These are phyloP conservation scores for Corylus heterophylla DNA, from an alignment of 306 rosid species.

Conservation along the genomic window DNA sequence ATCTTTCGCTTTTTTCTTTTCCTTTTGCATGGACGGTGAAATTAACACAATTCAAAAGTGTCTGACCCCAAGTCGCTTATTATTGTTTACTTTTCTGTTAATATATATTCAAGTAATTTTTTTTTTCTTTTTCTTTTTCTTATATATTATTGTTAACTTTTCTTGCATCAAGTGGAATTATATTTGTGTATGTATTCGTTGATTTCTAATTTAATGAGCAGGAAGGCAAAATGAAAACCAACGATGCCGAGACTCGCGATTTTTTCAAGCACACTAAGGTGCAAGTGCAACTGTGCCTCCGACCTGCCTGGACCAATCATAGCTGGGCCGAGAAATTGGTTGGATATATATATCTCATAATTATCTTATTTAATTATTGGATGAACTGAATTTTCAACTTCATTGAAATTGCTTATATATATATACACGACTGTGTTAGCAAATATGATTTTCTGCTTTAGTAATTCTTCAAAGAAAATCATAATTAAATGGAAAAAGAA, in stretches of 20 bases:
- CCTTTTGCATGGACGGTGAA: neutral
- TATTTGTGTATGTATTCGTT: too few species aligned
- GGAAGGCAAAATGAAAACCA: conserved; percentile 74
- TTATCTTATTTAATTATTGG: too few species aligned
- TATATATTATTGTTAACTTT: neutral
- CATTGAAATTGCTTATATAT: too few species aligned
- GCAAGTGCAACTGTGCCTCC: conserved; percentile 71
- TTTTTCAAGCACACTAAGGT: conserved; percentile 88
- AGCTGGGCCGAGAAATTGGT: conserved; percentile 70
- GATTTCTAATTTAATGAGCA: neutral
- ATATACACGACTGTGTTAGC: too few species aligned
- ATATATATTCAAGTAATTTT: neutral
- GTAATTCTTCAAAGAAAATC: too few species aligned
- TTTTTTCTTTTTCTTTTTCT: neutral
- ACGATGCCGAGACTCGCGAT: conserved; percentile 73
- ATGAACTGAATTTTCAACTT: too few species aligned
- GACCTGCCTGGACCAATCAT: conserved; percentile 71
- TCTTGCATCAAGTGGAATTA: too few species aligned
- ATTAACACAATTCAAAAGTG: neutral
- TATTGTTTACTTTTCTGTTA: conserved; percentile 7
- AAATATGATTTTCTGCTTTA: too few species aligned
- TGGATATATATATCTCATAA: neutral
- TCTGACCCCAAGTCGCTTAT: conserved; percentile 4
- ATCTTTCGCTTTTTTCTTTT: neutral
- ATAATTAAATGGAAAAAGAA: too few species aligned